A percentile compares a stretch with the other conserved stretches of the same genome.
phyloP scores from a whole-genome alignment of 1,284 basidiomycete genomes.

The Laetiporus sulphureus region DNA sequence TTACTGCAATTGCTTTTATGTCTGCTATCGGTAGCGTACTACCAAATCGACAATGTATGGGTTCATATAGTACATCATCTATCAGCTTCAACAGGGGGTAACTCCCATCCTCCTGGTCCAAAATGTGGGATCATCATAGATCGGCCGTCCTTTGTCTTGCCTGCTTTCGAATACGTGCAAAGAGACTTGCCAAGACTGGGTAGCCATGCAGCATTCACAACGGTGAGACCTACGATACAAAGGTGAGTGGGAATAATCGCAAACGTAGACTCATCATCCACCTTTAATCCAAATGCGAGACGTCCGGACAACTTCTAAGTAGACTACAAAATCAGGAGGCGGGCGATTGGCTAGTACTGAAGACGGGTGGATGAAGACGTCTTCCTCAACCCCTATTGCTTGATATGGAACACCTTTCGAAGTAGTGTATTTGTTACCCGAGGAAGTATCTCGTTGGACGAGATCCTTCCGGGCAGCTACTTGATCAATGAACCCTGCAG shows the following conservation, averaged over 20 bases:
- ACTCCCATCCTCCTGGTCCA: slow-evolving; percentile 77
- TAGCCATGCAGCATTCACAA: slow-evolving; percentile 89
- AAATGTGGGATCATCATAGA: slow-evolving; percentile 78
- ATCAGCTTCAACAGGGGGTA: slow-evolving; percentile 66
- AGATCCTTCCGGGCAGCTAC: slow-evolving; percentile 90
- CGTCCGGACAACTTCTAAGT: slow-evolving; percentile 75
- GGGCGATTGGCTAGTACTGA: slow-evolving; percentile 66
- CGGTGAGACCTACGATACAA: slow-evolving; percentile 74
- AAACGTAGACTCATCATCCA: no score
- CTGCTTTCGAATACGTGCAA: slow-evolving; percentile 86
- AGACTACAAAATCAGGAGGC: slow-evolving; percentile 89
- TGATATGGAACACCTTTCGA: slow-evolving; percentile 81
- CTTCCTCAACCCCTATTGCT: slow-evolving; percentile 77
- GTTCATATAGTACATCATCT: slow-evolving; percentile 4
- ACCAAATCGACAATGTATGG: background rate
- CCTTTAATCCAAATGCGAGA: slow-evolving; percentile 81
- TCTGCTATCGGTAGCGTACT: background rate
- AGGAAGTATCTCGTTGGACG: slow-evolving; percentile 45
- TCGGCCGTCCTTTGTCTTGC: slow-evolving; percentile 60
- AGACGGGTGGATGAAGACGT: slow-evolving; percentile 91
- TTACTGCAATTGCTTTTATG: background rate
- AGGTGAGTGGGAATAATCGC: no score
- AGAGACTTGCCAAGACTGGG: slow-evolving; percentile 73
- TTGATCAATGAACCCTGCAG: slow-evolving; percentile 93
- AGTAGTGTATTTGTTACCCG: slow-evolving; percentile 69